Evolutionary conservation across 1,284 basidiomycete genomes (phyloP), one percentile per base, ranked within the genome.

Genomic region (Ustilago curta): DNA sequence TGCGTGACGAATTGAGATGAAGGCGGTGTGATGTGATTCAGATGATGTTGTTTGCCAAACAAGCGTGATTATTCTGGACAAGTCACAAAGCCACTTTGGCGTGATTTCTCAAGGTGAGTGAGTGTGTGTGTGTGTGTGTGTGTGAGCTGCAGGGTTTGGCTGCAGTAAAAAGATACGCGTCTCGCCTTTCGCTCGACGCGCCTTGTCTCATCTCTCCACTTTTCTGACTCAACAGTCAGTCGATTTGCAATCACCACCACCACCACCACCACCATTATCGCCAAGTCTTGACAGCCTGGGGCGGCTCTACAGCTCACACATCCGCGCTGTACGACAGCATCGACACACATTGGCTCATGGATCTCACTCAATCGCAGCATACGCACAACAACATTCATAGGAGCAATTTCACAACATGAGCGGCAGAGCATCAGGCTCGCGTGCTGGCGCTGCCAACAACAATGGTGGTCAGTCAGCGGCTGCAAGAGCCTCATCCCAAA

Each of bases 371-470:
- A 16, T 27, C 25, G 18, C 25, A 23, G 44, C 44, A 47, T 27
- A n/a, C 18, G 8, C 27, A 31, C 16, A 14, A 31, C 16, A 14
- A 8, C 27, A 27, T 27, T 21, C 43, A 45, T 27, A 27, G 11
- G 23, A 14, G 16, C 23, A 27, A 16, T 16, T 25, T 45, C 23
- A 25, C 8, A 29, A 29, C 27, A 70, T 70, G 68, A 70, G 61
- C 60, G 39, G 53, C 54, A 56, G 53, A 23, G 32, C 56, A 35
- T 39, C 52, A 8, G 29, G 52, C 60, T 64, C 57, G n/a, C 57
- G 60, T 37, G 53, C 55, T 31, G 50, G 57, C 7, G 37, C 37
- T 31, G 55, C 35, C 35, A 42, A 43, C 56, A 69, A 45, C 53
- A 59, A 64, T 58, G 68, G 32, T 5, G 45, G 44, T 11, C 40